phyloP scores from a whole-genome alignment of 2,329 filamentous ascomycete species.

The Gaeumannomyces tritici region DNA sequence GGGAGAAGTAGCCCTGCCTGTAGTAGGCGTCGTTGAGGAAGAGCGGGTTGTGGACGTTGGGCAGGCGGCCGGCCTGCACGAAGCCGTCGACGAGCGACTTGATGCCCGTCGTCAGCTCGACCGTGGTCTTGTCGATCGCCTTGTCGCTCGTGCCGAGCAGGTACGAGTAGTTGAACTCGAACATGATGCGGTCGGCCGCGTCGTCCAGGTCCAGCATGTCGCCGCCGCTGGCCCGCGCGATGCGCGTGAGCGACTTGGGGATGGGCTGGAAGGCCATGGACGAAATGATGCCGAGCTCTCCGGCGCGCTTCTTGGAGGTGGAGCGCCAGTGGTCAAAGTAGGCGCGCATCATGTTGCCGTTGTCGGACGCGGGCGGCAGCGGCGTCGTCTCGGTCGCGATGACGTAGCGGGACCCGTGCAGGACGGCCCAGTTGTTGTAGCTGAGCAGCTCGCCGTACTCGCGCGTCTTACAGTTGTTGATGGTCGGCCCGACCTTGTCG shows the following conservation, averaged over 20 bases:
- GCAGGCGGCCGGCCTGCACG: background rate
- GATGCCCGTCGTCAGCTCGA: background rate
- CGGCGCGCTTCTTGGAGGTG: conserved; percentile 18
- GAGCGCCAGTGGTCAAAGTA: conserved; percentile 27
- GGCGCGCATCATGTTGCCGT: conserved; percentile 12
- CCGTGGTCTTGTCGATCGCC: background rate
- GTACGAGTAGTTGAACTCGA: conserved; percentile 6
- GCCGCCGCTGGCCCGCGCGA: conserved; percentile 23
- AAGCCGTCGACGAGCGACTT: conserved; percentile 1
- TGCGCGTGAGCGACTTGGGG: conserved; percentile 23
- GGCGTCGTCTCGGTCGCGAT: conserved; percentile 10
- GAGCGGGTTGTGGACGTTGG: conserved; percentile 26
- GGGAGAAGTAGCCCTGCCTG: conserved; percentile 30
- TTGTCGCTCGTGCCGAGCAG: background rate
- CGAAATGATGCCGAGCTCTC: conserved; percentile 8
- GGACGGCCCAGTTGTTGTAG: conserved; percentile 9
- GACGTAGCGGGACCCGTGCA: conserved; percentile 1
- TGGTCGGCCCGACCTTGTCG: conserved; percentile 29
- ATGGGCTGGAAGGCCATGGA: conserved; percentile 25
- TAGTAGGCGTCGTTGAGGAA: conserved; percentile 34
- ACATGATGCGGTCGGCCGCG: conserved; percentile 2
- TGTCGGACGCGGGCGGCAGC: conserved; percentile 4
- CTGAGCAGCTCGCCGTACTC: conserved; percentile 17
- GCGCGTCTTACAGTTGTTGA: conserved; percentile 22
- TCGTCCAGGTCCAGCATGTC: conserved; percentile 28